Percentiles rank a stretch among this genome's conserved stretches.
Conservation (phyloP, 1,284 basidiomycete genomes). For the Ceratobasidium sp. region DNA sequence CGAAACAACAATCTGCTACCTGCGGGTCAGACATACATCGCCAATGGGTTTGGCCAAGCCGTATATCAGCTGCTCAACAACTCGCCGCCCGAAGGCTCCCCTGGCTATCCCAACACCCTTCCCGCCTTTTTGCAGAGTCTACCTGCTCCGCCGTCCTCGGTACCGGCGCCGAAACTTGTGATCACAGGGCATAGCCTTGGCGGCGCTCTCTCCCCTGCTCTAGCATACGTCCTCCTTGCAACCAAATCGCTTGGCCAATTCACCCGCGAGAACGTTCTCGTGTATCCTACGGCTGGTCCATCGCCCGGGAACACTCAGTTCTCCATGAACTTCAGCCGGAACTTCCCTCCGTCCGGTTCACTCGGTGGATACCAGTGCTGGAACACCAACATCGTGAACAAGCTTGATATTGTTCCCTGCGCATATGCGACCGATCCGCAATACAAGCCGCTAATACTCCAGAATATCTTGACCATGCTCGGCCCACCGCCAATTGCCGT, state of each 20-base stretch:
- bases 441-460: not conserved
- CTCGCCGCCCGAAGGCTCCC: not conserved
- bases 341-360: conserved; percentile 9
- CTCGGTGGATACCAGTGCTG: conserved; percentile 27
- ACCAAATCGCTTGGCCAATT: not conserved
- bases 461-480: not conserved
- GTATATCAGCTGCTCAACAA: not conserved
- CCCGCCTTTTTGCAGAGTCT: conserved; percentile 16
- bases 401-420: conserved; percentile 33
- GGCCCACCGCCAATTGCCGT: not conserved
- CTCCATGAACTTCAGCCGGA: not conserved
- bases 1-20: not conserved
- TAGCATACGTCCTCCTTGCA: conserved; percentile 19
- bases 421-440: not conserved
- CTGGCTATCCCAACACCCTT: not conserved
- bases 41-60: conserved; percentile 8
- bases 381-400: conserved; percentile 44
- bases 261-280: not conserved
- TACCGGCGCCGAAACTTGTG: conserved; percentile 22
- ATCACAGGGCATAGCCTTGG: conserved; percentile 45
- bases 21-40: not conserved
- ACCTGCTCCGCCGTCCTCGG: not conserved
- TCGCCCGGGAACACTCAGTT: conserved; percentile 35
- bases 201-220: conserved; percentile 40
- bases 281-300: conserved; percentile 35